Evolutionary conservation across 257 asterid genomes (phyloP).

Genomic region (Rauvolfia tetraphylla): DNA sequence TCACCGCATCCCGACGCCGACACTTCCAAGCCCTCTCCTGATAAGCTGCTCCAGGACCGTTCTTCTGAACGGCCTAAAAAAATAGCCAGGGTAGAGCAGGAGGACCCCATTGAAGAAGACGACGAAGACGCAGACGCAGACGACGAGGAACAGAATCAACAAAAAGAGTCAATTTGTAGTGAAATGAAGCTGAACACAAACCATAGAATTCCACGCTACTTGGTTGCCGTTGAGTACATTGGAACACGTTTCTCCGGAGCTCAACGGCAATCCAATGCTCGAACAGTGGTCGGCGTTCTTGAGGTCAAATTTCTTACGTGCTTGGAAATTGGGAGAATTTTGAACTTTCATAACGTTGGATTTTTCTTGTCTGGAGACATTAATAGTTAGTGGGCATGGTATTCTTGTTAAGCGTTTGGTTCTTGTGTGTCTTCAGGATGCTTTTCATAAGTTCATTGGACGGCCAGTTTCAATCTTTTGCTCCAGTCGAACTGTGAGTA

Average conservation of each 20-base stretch:
- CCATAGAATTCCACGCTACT: slow-evolving; percentile 58
- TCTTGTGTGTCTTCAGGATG: slow-evolving; percentile 42
- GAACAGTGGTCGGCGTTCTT: slow-evolving; percentile 87
- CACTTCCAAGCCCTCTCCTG: slow-evolving; percentile 21
- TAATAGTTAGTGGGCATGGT: neutral
- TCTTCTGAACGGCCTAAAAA: slow-evolving; percentile 56
- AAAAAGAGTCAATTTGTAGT: neutral
- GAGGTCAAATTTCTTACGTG: slow-evolving; percentile 33
- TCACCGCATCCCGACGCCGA: slow-evolving; percentile 21
- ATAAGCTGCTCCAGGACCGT: slow-evolving; percentile 24
- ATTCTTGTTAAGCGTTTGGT: neutral
- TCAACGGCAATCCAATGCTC: slow-evolving; percentile 59
- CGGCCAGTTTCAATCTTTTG: slow-evolving; percentile 79
- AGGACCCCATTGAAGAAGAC: slow-evolving; percentile 22
- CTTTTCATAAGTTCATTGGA: slow-evolving; percentile 70
- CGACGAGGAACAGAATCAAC: slow-evolving; percentile 11
- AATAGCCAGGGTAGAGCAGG: slow-evolving; percentile 34
- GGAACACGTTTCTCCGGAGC: slow-evolving; percentile 92
- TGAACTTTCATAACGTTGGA: neutral
- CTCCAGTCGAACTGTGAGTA: slow-evolving; percentile 90
- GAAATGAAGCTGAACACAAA: slow-evolving; percentile 46
- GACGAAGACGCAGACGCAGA: slow-evolving; percentile 30
- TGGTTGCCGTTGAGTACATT: slow-evolving; percentile 78
- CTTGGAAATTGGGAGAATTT: neutral
- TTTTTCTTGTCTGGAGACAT: neutral